phyloP scores from a whole-genome alignment of 192 early-diverging fungal genomes.

The Podochytrium sp. region DNA sequence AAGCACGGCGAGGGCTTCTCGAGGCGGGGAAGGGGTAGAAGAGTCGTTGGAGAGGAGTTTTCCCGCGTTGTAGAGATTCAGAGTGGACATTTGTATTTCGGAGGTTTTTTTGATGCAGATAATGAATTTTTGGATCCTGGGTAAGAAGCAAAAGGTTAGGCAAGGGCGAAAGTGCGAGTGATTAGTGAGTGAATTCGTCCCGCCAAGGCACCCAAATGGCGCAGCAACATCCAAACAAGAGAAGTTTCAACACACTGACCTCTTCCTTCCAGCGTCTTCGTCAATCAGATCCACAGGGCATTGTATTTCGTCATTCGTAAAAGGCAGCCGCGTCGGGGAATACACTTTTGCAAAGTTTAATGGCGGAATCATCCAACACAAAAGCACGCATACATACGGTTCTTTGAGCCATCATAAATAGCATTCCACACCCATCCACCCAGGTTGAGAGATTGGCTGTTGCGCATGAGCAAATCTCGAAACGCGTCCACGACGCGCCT shows the following conservation, averaged over 20 bases:
- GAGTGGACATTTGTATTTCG: conserved; percentile 23
- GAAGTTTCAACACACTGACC: conserved; percentile 8
- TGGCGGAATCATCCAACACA: neutral
- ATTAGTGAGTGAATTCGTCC: too few relatives aligned
- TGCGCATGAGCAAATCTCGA: neutral
- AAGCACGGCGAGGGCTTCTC: conserved; percentile 26
- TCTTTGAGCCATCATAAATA: conserved; percentile 29
- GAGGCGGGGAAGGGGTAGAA: neutral
- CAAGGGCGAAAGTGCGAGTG: too few relatives aligned
- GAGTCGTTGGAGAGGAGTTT: neutral
- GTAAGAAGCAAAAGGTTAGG: neutral
- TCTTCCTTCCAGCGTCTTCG: conserved; percentile 18
- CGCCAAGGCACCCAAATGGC: too few relatives aligned
- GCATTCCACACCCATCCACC: neutral
- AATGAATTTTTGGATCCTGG: conserved; percentile 26
- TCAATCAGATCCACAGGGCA: conserved; percentile 21
- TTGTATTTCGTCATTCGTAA: conserved; percentile 25
- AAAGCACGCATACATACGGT: neutral
- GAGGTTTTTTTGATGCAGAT: conserved; percentile 9
- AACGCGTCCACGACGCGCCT: conserved; percentile 21
- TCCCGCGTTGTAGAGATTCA: conserved; percentile 17
- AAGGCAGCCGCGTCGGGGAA: conserved; percentile 23
- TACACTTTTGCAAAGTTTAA: conserved; percentile 1
- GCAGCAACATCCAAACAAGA: neutral
- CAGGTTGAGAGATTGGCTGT: neutral